Percentiles rank a stretch among this genome's conserved stretches.
Evolutionary conservation across 2,329 filamentous ascomycete species (phyloP).

Genomic region (Epichloe typhina): DNA sequence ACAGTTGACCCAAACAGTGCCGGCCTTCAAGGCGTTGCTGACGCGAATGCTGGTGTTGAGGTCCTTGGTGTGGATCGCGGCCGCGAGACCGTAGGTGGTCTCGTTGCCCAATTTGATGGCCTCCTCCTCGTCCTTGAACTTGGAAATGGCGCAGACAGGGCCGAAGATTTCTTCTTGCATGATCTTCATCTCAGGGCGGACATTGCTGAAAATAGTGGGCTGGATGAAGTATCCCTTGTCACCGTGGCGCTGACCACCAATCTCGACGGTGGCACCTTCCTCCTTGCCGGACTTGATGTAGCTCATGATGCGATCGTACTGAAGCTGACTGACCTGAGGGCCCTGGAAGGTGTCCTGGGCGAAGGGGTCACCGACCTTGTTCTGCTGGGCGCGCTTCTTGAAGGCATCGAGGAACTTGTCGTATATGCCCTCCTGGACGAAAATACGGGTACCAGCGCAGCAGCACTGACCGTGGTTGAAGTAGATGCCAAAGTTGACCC

Average conservation of each 20-base stretch:
- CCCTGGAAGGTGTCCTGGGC: slow-evolving; percentile 70
- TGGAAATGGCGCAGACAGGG: slow-evolving; percentile 71
- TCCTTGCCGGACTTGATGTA: slow-evolving; percentile 57
- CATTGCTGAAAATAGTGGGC: slow-evolving; percentile 81
- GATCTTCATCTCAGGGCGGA: slow-evolving; percentile 76
- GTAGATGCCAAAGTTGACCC: slow-evolving; percentile 62
- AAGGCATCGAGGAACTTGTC: slow-evolving; percentile 75
- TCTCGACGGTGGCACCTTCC: slow-evolving; percentile 49
- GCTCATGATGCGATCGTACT: slow-evolving; percentile 81
- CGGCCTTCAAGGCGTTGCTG: slow-evolving; percentile 61
- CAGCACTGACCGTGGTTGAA: slow-evolving; percentile 53
- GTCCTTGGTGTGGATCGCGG: slow-evolving; percentile 70
- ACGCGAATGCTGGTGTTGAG: slow-evolving; percentile 73
- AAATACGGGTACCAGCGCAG: slow-evolving; percentile 71
- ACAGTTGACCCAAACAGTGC: slow-evolving; percentile 46
- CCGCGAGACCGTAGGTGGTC: slow-evolving; percentile 68
- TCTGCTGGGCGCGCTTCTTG: slow-evolving; percentile 60
- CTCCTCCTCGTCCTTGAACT: slow-evolving; percentile 75
- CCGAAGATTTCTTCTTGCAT: slow-evolving; percentile 89
- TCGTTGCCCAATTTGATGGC: slow-evolving; percentile 63
- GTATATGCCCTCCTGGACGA: slow-evolving; percentile 77
- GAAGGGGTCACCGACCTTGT: slow-evolving; percentile 78
- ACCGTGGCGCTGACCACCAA: slow-evolving; percentile 41
- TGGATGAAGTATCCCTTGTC: slow-evolving; percentile 79
- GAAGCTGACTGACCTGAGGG: slow-evolving; percentile 71